Evolutionary conservation across 805 yeast species (phyloP).

Genomic region (Yarrowia divulgata): DNA sequence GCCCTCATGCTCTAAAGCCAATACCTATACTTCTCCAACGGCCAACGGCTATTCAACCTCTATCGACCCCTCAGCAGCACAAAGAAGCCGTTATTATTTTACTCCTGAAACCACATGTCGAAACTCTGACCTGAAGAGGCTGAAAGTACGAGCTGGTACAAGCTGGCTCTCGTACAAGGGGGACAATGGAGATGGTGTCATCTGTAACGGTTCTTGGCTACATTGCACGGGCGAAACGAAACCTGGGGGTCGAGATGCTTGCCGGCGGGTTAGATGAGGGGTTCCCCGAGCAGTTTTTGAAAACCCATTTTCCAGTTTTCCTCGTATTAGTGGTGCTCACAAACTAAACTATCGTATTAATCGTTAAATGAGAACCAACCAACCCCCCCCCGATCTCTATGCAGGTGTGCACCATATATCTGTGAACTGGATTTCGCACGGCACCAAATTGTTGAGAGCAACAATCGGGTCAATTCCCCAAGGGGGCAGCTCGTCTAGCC

Average conservation of each 20-base stretch:
- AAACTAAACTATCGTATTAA: background rate
- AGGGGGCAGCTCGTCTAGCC: background rate
- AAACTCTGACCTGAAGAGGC: conserved; percentile 9
- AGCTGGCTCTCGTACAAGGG: too few relatives aligned
- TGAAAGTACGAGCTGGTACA: background rate
- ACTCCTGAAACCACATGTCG: conserved; percentile 7
- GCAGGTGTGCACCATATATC: background rate
- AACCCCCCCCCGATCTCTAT: background rate
- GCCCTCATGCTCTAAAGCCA: too few relatives aligned
- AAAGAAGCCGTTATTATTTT: too few relatives aligned
- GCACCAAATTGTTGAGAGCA: conserved; percentile 2
- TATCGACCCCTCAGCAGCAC: too few relatives aligned
- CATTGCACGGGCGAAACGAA: background rate
- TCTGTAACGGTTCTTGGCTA: background rate
- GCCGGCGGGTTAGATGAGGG: too few relatives aligned
- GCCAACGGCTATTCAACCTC: too few relatives aligned
- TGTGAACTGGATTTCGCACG: background rate
- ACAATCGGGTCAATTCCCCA: background rate
- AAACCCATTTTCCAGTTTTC: too few relatives aligned
- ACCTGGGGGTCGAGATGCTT: too few relatives aligned
- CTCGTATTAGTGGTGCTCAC: too few relatives aligned
- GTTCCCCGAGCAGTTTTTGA: too few relatives aligned
- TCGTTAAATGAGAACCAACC: background rate
- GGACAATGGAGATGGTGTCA: background rate
- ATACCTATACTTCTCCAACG: too few relatives aligned